Conservation (phyloP, 2,329 filamentous ascomycete species). For the Paraphoma chrysanthemicola region DNA sequence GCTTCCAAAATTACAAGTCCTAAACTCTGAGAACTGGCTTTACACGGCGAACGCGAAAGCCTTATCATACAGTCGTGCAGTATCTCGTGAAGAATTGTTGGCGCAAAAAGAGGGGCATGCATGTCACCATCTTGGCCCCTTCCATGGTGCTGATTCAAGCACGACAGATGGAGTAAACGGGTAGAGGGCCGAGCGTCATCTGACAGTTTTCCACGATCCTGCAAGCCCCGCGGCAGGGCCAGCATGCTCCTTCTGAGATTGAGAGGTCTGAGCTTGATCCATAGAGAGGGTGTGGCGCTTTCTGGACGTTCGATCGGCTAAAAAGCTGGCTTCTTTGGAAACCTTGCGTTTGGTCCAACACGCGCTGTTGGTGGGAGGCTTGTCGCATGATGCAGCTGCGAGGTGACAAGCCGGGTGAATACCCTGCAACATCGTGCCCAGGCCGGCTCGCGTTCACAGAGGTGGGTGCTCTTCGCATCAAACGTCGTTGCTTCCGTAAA, state of each 20-base stretch:
- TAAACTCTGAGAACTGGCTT: background rate
- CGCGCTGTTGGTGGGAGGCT: constrained; percentile 1
- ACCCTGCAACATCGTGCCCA: background rate
- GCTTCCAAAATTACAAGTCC: background rate
- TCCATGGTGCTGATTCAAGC: background rate
- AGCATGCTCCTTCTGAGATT: background rate
- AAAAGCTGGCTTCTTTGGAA: background rate
- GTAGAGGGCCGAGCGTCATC: constrained; percentile 3
- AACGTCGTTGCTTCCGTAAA: background rate
- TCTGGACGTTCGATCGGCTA: constrained; percentile 1
- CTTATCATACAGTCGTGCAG: background rate
- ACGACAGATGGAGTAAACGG: background rate
- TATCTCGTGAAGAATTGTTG: background rate
- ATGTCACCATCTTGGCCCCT: constrained; percentile 1
- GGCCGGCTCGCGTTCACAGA: background rate
- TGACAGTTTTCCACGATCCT: constrained; percentile 1
- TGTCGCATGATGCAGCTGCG: background rate
- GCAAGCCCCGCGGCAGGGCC: background rate
- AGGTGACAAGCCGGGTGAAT: background rate
- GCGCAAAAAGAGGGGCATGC: background rate
- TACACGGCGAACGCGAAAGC: background rate
- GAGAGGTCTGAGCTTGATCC: background rate
- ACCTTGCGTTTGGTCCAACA: background rate
- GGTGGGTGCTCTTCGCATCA: background rate
- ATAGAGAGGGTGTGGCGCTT: constrained; percentile 1